A percentile compares a stretch with the other conserved stretches of the same genome.
These are phyloP conservation scores for Przewalskia tangutica DNA, from an alignment of 257 asterid genomes.

Conservation along the genomic window DNA sequence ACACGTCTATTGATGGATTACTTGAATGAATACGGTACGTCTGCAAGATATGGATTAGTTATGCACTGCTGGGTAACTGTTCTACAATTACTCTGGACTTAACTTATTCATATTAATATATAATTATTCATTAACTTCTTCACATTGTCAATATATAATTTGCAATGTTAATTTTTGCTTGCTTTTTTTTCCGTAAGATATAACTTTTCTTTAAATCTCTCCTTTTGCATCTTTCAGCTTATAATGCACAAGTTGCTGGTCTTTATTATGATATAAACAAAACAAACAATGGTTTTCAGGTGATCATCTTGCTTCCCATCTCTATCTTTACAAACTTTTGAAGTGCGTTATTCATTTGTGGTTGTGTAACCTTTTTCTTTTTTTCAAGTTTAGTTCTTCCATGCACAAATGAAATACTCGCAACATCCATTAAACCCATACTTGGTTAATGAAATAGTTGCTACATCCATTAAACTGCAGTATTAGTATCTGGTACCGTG, in stretches of 20 bases:
- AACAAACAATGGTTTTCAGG: conserved; percentile 81
- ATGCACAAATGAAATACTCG: neutral
- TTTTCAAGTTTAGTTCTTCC: neutral
- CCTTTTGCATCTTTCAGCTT: conserved; percentile 53
- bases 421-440: neutral
- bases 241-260: conserved; percentile 96
- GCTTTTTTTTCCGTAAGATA: neutral
- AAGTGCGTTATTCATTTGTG: neutral
- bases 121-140: neutral
- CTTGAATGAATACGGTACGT: conserved; percentile 89
- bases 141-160: neutral
- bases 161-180: conserved; percentile 3
- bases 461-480: neutral
- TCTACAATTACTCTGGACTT: neutral
- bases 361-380: neutral
- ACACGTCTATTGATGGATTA: conserved; percentile 87
- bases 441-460: neutral
- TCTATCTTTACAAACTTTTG: neutral
- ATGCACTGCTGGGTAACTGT: neutral
- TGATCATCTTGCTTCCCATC: conserved; percentile 18
- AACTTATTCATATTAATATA: neutral
- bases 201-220: neutral
- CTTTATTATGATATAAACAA: conserved; percentile 65
- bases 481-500: neutral
- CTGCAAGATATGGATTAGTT: conserved; percentile 1